Conservation (phyloP, 768 basidiomycete genomes). For the Phlebiopsis flavidoalba region DNA sequence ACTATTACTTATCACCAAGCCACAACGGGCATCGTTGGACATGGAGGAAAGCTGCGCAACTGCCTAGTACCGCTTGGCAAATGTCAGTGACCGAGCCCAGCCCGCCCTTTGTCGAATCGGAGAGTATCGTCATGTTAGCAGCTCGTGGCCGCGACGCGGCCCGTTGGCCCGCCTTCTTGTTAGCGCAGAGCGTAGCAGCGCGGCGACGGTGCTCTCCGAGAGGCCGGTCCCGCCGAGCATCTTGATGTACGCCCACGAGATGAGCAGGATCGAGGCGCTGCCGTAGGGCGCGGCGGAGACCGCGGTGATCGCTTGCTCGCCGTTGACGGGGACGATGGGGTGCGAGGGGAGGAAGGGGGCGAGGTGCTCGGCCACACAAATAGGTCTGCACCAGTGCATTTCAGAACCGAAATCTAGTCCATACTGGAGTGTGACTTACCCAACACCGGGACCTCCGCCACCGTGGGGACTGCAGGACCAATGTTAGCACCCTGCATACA, state of each 20-base stretch:
- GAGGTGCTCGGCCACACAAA: slow-evolving; percentile 91
- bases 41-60: slow-evolving; percentile 95
- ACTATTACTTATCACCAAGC: no score
- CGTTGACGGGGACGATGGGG: slow-evolving; percentile 63
- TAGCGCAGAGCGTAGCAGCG: slow-evolving; percentile 89
- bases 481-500: not conserved
- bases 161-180: slow-evolving; percentile 61
- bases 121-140: slow-evolving; percentile 86
- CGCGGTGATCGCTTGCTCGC: slow-evolving; percentile 73
- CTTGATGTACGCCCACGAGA: slow-evolving; percentile 99
- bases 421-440: slow-evolving; percentile 21
- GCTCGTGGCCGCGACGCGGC: slow-evolving; percentile 93
- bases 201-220: slow-evolving; percentile 76
- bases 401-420: slow-evolving; percentile 33
- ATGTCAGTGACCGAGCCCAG: slow-evolving; percentile 94
- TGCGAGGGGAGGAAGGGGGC: slow-evolving; percentile 93
- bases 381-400: slow-evolving; percentile 45
- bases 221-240: slow-evolving; percentile 97
- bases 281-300: slow-evolving; percentile 92
- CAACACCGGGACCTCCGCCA: slow-evolving; percentile 95
- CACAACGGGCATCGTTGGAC: no score
- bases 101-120: slow-evolving; percentile 91
- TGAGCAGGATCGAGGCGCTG: slow-evolving; percentile 90
- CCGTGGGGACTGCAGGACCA: slow-evolving; percentile 72
- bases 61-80: slow-evolving; percentile 91